Evolutionary conservation across 1,139 yeast genomes (phyloP).

Genomic region (Blastobotrys petasosporus): DNA sequence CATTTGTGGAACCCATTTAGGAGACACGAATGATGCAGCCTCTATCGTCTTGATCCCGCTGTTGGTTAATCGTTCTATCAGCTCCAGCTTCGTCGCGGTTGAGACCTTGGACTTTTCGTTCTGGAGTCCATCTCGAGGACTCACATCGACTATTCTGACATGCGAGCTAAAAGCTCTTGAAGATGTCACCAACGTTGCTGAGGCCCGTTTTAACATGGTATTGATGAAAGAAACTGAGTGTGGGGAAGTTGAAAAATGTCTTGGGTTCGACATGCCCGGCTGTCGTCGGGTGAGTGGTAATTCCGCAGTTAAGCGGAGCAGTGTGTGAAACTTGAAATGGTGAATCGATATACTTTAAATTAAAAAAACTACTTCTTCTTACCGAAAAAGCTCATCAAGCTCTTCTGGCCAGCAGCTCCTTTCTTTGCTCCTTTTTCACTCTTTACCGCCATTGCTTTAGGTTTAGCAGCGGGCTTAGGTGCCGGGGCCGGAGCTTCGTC

Average conservation of each 20-base stretch:
- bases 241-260: too few species aligned
- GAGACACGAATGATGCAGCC: constrained; percentile 35
- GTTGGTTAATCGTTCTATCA: constrained; percentile 29
- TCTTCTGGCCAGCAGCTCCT: constrained; percentile 7
- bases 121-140: constrained; percentile 36
- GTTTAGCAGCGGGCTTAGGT: not conserved
- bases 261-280: too few species aligned
- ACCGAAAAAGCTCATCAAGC: constrained; percentile 9
- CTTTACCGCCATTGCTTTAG: not conserved
- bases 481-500: constrained; percentile 4
- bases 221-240: too few species aligned
- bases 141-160: constrained; percentile 32
- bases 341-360: not conserved
- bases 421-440: constrained; percentile 5
- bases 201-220: too few species aligned
- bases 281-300: too few species aligned
- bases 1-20: constrained; percentile 38
- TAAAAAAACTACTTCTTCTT: not conserved
- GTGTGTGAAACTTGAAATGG: too few species aligned
- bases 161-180: not conserved
- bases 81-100: constrained; percentile 29
- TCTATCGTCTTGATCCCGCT: constrained; percentile 32
- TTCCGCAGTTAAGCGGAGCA: too few species aligned
- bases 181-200: too few species aligned
- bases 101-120: constrained; percentile 31